Evolutionary conservation across 768 basidiomycete genomes (phyloP), one percentile per base, ranked within the genome.

Genomic region (Tephrocybe sp.): DNA sequence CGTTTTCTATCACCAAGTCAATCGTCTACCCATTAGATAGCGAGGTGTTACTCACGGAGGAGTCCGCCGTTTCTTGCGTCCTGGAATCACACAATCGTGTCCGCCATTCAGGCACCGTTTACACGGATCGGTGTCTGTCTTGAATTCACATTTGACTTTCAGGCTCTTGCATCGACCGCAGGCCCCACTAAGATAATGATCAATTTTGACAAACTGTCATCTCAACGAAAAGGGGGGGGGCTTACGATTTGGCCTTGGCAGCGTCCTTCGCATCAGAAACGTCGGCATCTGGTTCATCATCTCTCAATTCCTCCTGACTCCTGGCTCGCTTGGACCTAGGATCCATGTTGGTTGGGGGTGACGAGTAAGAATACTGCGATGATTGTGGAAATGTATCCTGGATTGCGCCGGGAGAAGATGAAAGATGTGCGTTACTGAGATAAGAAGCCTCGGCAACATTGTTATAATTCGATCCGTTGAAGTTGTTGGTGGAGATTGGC

Each of bases 141-240:
- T 80, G 65, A 88, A 86, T 64, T 89, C 88, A 63, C 88, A 91
- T 56, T 78, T 82, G 49, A 90, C 88, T 74, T 88, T 74, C 53
- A 69, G 59, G 50, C 63, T 73, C 62, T 88, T 89, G 70, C 88
- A 90, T 3, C 87, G 78, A 50, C 74, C 73, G 61, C 88, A 90
- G 33, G 87, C 88, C 18, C 87, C 84, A 37, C 50, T 54, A 23
- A 40, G 42, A 45, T 24, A 10, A 12, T 34, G 22, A 22, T 27
- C 47, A 49, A n/a, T 27, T 50, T 57, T n/a, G 54, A 45, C 39
- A 19, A 47, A 33, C 16, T 38, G 47, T 18, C 10, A 4, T 34
- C 9, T 41, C 39, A 29, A 3, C 22, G 12, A 22, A 4, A 13
- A 24, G 13, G n/a, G 45, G 10, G 19, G 25, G 29, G 18, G 66